phyloP scores from a whole-genome alignment of 108 stramenopile genomes.

The Nannochloropsis salina region DNA sequence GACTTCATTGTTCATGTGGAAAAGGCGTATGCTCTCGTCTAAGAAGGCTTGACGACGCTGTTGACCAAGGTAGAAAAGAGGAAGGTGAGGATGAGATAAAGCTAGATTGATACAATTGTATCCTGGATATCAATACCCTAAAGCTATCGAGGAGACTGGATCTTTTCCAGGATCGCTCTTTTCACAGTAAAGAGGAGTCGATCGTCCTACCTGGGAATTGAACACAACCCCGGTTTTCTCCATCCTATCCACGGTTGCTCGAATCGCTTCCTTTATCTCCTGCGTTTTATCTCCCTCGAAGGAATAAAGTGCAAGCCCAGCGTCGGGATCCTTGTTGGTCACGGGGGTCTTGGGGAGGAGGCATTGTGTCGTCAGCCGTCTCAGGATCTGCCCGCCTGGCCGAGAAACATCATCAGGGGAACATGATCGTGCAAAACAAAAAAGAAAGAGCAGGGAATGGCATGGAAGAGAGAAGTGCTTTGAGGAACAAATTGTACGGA shows the following conservation, averaged over 20 bases:
- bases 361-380: background rate
- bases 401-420: background rate
- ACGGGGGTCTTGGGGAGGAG: background rate
- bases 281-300: background rate
- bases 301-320: background rate
- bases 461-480: too few species aligned
- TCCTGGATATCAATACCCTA: background rate
- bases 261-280: background rate
- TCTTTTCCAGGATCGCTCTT: background rate
- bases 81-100: background rate
- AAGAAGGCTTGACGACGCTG: slow-evolving; percentile 6
- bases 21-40: slow-evolving; percentile 16
- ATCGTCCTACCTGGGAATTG: background rate
- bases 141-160: too few species aligned
- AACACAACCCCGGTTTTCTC: background rate
- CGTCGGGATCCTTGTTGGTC: background rate
- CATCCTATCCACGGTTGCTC: background rate
- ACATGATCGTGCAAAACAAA: too few species aligned
- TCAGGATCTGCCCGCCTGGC: background rate
- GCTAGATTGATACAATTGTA: background rate
- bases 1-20: slow-evolving; percentile 1
- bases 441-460: too few species aligned
- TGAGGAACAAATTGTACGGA: too few species aligned
- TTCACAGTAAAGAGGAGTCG: background rate
- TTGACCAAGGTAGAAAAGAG: background rate